phyloP scores from a whole-genome alignment of 1,284 basidiomycete genomes.

The Rhodotorula sp. region DNA sequence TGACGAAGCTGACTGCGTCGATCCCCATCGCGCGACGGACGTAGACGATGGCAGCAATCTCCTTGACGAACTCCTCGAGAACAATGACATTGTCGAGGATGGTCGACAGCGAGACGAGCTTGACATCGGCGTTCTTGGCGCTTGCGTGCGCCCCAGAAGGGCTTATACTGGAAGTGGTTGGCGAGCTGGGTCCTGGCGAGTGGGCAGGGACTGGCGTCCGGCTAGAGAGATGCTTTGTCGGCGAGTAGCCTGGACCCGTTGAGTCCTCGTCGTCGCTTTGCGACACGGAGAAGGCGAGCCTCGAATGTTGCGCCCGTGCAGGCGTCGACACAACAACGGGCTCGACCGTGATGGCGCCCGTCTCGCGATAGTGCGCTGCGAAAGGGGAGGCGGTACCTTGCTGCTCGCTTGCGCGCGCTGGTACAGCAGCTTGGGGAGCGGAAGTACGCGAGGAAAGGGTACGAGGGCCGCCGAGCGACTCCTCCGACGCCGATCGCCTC shows the following conservation, averaged over 20 bases:
- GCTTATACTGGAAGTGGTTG: background rate
- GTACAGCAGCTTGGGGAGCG: constrained; percentile 56
- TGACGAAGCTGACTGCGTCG: constrained; percentile 23
- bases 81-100: constrained; percentile 93
- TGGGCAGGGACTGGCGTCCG: background rate
- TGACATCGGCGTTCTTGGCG: no score
- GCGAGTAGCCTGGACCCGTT: constrained; percentile 36
- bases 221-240: constrained; percentile 18
- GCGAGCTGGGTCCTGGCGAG: background rate
- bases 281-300: no score
- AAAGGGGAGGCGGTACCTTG: constrained; percentile 73
- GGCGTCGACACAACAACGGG: constrained; percentile 65
- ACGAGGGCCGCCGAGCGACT: constrained; percentile 15
- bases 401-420: background rate
- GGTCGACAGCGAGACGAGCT: constrained; percentile 68
- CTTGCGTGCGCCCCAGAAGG: no score
- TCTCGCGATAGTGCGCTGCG: constrained; percentile 77
- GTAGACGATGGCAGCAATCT: constrained; percentile 50
- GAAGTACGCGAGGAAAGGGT: constrained; percentile 53
- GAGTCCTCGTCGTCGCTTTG: constrained; percentile 37
- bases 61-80: constrained; percentile 92
- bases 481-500: constrained; percentile 50
- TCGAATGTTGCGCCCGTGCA: constrained; percentile 59
- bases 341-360: constrained; percentile 69
- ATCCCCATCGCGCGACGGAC: constrained; percentile 36